phyloP scores from a whole-genome alignment of 1,139 yeast genomes.

The Candida sp. region DNA sequence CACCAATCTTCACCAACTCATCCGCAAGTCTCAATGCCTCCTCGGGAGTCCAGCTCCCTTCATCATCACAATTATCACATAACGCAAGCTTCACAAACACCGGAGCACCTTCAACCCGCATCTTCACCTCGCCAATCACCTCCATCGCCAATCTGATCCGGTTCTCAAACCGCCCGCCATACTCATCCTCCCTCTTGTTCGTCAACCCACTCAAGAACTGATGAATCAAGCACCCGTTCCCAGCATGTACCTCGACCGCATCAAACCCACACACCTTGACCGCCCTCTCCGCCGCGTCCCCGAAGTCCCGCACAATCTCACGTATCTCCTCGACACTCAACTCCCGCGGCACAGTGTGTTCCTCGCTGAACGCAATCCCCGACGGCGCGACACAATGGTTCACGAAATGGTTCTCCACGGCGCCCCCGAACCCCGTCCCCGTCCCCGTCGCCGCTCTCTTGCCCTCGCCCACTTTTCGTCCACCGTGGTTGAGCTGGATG shows the following conservation, averaged over 20 bases:
- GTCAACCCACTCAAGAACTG: slow-evolving; percentile 38
- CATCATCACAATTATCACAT: slow-evolving; percentile 34
- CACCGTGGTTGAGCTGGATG: slow-evolving; percentile 58
- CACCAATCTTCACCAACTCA: slow-evolving; percentile 43
- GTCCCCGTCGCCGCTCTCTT: too few species aligned
- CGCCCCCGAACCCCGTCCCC: slow-evolving; percentile 15
- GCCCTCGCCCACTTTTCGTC: slow-evolving; percentile 52
- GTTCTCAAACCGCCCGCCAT: slow-evolving; percentile 65
- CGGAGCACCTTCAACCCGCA: slow-evolving; percentile 38
- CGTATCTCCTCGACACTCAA: slow-evolving; percentile 37
- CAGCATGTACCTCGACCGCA: slow-evolving; percentile 53
- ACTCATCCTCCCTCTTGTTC: slow-evolving; percentile 51
- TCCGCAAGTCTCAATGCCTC: slow-evolving; percentile 48
- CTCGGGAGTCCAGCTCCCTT: slow-evolving; percentile 46
- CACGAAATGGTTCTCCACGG: slow-evolving; percentile 18
- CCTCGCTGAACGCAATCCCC: slow-evolving; percentile 32
- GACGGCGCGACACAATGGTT: slow-evolving; percentile 46
- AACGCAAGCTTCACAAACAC: slow-evolving; percentile 49
- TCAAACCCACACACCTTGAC: slow-evolving; percentile 48
- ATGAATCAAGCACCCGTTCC: slow-evolving; percentile 51
- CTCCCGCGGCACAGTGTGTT: slow-evolving; percentile 30
- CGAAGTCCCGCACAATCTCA: slow-evolving; percentile 34
- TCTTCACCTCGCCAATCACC: slow-evolving; percentile 51
- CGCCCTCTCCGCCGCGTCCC: slow-evolving; percentile 48
- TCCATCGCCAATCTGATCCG: slow-evolving; percentile 63